Base-by-base conservation (phyloP, 495 filamentous ascomycete genomes). In the Pseudevernia furfuracea region DNA sequence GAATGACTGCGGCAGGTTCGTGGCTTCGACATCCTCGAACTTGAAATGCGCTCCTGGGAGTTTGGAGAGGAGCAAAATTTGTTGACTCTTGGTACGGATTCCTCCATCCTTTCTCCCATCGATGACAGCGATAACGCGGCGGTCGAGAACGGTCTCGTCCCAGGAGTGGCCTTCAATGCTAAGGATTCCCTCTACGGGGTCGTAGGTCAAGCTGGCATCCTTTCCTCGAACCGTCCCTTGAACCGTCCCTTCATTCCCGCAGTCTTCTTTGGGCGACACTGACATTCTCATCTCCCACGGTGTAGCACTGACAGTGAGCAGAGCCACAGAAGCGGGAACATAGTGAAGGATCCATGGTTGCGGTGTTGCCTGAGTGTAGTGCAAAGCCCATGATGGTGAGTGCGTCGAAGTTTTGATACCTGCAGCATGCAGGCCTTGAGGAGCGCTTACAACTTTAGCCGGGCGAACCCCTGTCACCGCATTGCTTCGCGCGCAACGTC, bases 91-190 rank as follows among this genome's bases (percentile, higher is more conserved):
- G 1, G 23, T 66, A 10, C 7, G 8, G 2, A 14, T 3, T 19
- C 34, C 60, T 60, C 49, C 53, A 19, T 38, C 23, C 38, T 49
- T 41, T 11, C 15, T 19, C 39, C 63, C 37, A 37, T 60, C 21
- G 11, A 62, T 55, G 38, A 68, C 60, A 55, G 53, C 67, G 39
- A 68, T 39, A 17, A 66, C 56, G 46, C 46, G 39, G 7, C 30
- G 38, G n/a, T 67, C 59, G 23, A 28, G 25, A n/a, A 67, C 61
- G 12, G 25, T 37, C 17, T 64, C 65, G 56, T 62, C 38, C 57
- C 56, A 28, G 12, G 23, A 48, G 41, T 55, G 58, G 38, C 37
- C 23, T 46, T 60, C 4, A 64, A 19, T 10, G 44, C 57, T 46
- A 58, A 61, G 21, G 37, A 23, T 43, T 4, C 60, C 58, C 28